phyloP scores from a whole-genome alignment of 1,139 yeast species.

The Fermentozyma sake region DNA sequence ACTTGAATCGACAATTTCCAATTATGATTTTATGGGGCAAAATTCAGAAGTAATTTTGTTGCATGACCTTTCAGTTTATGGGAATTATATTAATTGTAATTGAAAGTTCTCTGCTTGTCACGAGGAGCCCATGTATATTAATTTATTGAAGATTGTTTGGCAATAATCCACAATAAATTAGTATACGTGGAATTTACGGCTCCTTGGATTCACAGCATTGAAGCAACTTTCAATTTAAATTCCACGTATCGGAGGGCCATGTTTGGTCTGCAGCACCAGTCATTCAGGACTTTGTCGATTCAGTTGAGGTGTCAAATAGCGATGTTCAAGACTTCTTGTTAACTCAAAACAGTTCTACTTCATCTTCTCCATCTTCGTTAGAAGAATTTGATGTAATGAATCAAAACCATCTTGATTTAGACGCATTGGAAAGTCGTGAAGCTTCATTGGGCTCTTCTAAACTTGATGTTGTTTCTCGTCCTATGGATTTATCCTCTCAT shows the following conservation, averaged over 20 bases:
- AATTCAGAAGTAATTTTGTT: constrained; percentile 49
- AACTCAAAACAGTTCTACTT: too few relatives aligned
- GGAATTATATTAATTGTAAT: too few relatives aligned
- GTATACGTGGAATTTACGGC: background rate
- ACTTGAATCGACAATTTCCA: constrained; percentile 6
- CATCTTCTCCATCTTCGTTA: too few relatives aligned
- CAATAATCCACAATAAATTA: constrained; percentile 1
- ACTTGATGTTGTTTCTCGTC: too few relatives aligned
- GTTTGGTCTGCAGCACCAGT: constrained; percentile 43
- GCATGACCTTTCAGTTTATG: constrained; percentile 2
- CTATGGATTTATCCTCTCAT: too few relatives aligned
- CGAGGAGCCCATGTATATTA: constrained; percentile 1
- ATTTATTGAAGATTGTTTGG: constrained; percentile 1
- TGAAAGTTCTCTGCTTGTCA: constrained; percentile 37
- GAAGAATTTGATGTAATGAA: too few relatives aligned
- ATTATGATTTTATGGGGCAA: constrained; percentile 44
- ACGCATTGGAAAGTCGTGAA: too few relatives aligned
- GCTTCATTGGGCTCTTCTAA: too few relatives aligned
- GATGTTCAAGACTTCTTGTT: too few relatives aligned
- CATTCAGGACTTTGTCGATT: constrained; percentile 26
- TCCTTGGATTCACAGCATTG: constrained; percentile 32
- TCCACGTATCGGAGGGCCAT: constrained; percentile 8
- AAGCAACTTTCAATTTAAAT: constrained; percentile 21
- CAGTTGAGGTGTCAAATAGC: too few relatives aligned
- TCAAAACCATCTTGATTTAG: too few relatives aligned